phyloP scores from a whole-genome alignment of 371 early-diverging fungal species.

The Syncephalastrum monosporum region DNA sequence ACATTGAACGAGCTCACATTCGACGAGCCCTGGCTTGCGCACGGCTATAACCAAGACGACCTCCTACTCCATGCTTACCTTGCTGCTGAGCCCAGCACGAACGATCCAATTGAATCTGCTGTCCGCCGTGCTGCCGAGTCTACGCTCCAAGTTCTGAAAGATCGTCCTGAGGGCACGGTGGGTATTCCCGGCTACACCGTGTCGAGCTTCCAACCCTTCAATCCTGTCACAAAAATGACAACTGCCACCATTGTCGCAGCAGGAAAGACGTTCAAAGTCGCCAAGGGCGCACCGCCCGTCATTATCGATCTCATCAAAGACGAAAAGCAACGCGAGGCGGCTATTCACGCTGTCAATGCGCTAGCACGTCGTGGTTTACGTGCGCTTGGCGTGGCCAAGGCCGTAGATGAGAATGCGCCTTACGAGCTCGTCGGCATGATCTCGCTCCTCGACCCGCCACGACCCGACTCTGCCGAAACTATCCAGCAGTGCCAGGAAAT shows the following conservation, averaged over 20 bases:
- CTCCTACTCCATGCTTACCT: conserved; percentile 85
- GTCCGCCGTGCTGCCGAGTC: conserved; percentile 87
- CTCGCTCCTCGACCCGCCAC: conserved; percentile 83
- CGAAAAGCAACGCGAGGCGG: conserved; percentile 59
- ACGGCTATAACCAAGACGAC: conserved; percentile 74
- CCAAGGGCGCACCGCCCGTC: conserved; percentile 96
- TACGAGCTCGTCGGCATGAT: conserved; percentile 61
- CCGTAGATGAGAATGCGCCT: conserved; percentile 44
- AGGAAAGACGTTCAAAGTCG: conserved; percentile 76
- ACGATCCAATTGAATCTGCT: conserved; percentile 92
- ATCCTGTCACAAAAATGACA: conserved; percentile 89
- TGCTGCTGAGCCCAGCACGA: conserved; percentile 88
- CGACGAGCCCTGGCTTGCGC: conserved; percentile 83
- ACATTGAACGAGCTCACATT: conserved; percentile 89
- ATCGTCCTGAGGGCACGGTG: conserved; percentile 64
- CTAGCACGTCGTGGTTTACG: conserved; percentile 88
- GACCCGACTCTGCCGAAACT: conserved; percentile 49
- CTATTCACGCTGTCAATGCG: conserved; percentile 75
- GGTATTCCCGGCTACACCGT: conserved; percentile 84
- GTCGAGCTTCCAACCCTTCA: conserved; percentile 87
- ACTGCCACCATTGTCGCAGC: conserved; percentile 78
- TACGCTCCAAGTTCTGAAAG: conserved; percentile 85
- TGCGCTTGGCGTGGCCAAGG: conserved; percentile 89
- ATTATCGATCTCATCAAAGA: conserved; percentile 84
- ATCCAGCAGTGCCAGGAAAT: conserved; percentile 2